Percentiles rank a stretch among this genome's conserved stretches.
phyloP scores from a whole-genome alignment of 2,329 filamentous ascomycete genomes.

The Aspergillus ochraceus region DNA sequence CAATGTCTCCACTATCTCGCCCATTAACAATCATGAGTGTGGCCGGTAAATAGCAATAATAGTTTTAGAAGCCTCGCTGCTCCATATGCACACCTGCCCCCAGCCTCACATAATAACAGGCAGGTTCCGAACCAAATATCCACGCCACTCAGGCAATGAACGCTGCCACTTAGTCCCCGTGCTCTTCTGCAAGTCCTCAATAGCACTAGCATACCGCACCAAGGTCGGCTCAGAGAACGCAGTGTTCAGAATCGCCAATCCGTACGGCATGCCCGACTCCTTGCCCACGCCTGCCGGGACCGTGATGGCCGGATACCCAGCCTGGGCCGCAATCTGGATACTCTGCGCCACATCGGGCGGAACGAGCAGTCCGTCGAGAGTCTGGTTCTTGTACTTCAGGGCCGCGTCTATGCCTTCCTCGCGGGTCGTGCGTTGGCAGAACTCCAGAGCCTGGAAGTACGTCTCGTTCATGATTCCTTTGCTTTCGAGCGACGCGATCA shows the following conservation, averaged over 20 bases:
- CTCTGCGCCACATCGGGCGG: constrained; percentile 68
- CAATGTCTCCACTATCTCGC: too few relatives aligned
- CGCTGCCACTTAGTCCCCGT: constrained; percentile 49
- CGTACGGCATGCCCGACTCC: constrained; percentile 61
- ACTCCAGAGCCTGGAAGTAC: constrained; percentile 67
- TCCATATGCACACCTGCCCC: too few relatives aligned
- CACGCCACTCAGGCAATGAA: constrained; percentile 54
- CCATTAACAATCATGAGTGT: too few relatives aligned
- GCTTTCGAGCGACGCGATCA: constrained; percentile 62
- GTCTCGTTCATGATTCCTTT: constrained; percentile 63
- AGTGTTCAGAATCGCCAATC: constrained; percentile 60
- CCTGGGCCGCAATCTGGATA: constrained; percentile 71
- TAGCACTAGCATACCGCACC: constrained; percentile 63
- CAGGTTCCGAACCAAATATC: constrained; percentile 45
- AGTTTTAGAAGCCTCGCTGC: too few relatives aligned
- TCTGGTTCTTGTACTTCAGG: constrained; percentile 47
- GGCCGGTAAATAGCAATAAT: too few relatives aligned
- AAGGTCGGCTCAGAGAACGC: constrained; percentile 61
- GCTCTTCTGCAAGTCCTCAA: constrained; percentile 57
- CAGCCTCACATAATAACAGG: constrained; percentile 29
- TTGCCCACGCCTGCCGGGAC: constrained; percentile 61
- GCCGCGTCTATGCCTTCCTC: constrained; percentile 71
- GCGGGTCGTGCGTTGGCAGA: constrained; percentile 57
- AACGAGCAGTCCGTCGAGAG: constrained; percentile 65
- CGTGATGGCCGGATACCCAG: constrained; percentile 72